Base-by-base conservation (phyloP, 495 filamentous ascomycete genomes). In the Aspergillus carlsbadensis region DNA sequence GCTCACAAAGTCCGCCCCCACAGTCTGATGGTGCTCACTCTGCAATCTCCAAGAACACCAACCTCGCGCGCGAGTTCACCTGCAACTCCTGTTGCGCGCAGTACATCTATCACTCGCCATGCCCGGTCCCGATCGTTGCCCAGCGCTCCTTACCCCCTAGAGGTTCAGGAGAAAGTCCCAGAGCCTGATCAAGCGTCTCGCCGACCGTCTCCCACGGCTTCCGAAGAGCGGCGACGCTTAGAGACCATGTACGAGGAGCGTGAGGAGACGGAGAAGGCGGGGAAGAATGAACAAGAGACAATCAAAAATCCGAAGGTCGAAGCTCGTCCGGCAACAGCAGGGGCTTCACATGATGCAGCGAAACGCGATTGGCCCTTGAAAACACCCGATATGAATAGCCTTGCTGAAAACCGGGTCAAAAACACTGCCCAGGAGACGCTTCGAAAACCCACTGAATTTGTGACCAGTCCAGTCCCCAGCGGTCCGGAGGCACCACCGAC, bases 101-200 rank as follows among this genome's bases (percentile, higher is more conserved):
- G 47, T 43, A 44, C 67, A 15, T 54, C 57, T 50, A 14, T 39
- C 18, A 58, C 68, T 45, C 62, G 69, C 17, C 73, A 84, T 62
- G 78, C 72, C 57, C 81, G 84, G 13, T 79, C 83, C 6, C 75
- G 73, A 45, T 86, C 84, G 24, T 59, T 83, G 36, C 84, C 83
- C 15, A 69, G 70, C 41, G 69, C 73, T 21, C 67, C 72, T 13
- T 45, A 70, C 11, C 64, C 66, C 46, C 60, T 61, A 21, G 59
- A 59, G 15, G 54, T 53, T 13, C 17, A 52, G 8, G 56, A 64
- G 17, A 58, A 59, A 14, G 54, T 51, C 8, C 20, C 55, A 10
- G 56, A 64, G 17, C 51, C 29, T 24, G 68, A 69, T 8, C 45
- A 60, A 26, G 21, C 43, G n/a, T 34, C 43, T 34, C 61, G 63